Conservation (phyloP, 2,329 filamentous ascomycete species). For the Hypoxylon sp. region DNA sequence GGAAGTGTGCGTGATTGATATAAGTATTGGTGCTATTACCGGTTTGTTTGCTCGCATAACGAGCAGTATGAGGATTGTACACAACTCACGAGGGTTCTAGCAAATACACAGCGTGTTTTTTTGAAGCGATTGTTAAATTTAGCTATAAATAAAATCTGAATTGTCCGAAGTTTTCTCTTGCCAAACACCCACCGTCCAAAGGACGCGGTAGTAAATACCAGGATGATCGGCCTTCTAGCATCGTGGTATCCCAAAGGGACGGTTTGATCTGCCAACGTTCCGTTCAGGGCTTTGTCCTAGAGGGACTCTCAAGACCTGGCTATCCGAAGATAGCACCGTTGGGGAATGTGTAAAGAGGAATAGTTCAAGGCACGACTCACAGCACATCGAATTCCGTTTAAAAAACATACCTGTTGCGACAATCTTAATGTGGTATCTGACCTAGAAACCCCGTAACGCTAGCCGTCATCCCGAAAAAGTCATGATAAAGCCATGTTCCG, state of each 20-base stretch:
- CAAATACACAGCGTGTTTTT: neutral
- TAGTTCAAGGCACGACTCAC: slow-evolving; percentile 20
- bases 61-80: neutral
- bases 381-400: slow-evolving; percentile 23
- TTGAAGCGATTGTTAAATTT: slow-evolving; percentile 1
- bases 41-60: neutral
- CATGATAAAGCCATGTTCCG: slow-evolving; percentile 35
- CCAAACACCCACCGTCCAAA: slow-evolving; percentile 54
- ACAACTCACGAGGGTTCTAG: neutral
- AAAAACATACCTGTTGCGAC: slow-evolving; percentile 50
- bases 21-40: neutral
- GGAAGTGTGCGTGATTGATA: neutral
- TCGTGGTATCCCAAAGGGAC: slow-evolving; percentile 52
- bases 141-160: slow-evolving; percentile 5
- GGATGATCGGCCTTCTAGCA: slow-evolving; percentile 56
- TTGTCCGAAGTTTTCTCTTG: slow-evolving; percentile 60
- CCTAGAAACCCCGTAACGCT: slow-evolving; percentile 46
- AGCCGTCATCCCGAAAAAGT: slow-evolving; percentile 41
- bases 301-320: slow-evolving; percentile 77
- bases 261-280: slow-evolving; percentile 81
- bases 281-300: slow-evolving; percentile 81
- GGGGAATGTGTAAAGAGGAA: slow-evolving; percentile 59
- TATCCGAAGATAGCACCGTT: slow-evolving; percentile 82
- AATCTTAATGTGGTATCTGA: slow-evolving; percentile 50
- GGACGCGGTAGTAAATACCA: slow-evolving; percentile 48